Conservation (phyloP, 257 asterid species). For the Solanum clarkiae region DNA sequence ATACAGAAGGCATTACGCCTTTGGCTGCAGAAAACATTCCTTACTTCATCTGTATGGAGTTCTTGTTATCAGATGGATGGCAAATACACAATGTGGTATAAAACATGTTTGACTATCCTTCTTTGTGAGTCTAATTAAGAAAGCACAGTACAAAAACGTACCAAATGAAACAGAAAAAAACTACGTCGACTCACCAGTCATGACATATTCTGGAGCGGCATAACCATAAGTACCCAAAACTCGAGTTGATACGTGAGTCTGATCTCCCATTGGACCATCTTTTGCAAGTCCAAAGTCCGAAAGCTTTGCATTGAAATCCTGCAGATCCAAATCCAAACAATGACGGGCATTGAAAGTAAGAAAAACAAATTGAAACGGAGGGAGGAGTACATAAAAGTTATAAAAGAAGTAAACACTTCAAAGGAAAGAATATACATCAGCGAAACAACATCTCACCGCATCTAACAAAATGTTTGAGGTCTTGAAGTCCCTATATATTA, state of each 20-base stretch:
- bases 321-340: background rate
- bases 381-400: too few relatives aligned
- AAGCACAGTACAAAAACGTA: background rate
- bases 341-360: background rate
- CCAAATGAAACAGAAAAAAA: background rate
- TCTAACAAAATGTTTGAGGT: conserved; percentile 79
- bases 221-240: conserved; percentile 97
- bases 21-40: background rate
- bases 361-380: too few relatives aligned
- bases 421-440: background rate
- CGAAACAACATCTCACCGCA: conserved; percentile 39
- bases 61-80: background rate
- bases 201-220: conserved; percentile 96
- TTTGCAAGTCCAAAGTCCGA: conserved; percentile 92
- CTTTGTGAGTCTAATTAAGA: background rate
- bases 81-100: background rate
- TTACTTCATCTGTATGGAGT: background rate
- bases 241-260: conserved; percentile 94
- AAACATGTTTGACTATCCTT: background rate
- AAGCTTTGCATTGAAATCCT: conserved; percentile 92
- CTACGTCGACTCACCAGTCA: conserved; percentile 66
- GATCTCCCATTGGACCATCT: conserved; percentile 94
- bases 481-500: conserved; percentile 91
- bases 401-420: background rate
- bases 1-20: background rate